Base-by-base conservation (phyloP, 2,329 filamentous ascomycete species). In the Lasiodiplodia theobromae region DNA sequence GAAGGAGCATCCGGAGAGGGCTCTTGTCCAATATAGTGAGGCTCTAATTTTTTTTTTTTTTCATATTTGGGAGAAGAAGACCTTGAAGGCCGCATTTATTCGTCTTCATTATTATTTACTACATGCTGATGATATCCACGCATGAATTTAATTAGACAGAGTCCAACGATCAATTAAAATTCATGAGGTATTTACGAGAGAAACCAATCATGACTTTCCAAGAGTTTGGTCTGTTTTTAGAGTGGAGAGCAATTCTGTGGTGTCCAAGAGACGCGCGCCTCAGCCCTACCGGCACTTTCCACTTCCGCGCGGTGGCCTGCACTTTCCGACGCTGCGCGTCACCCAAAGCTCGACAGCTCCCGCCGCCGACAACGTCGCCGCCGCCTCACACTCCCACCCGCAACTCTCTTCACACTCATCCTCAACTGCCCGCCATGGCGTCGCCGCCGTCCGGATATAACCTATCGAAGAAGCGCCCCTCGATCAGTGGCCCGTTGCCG, bases 401-500 rank as follows among this genome's bases (percentile, higher is more conserved):
- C 37, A 28, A 28, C 63, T 14, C 54, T 69, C 73, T 68, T 70
- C 69, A 66, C 88, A 47, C 28, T 14, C 28, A 11, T 25, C 21
- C n/a, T 11, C 16, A 18, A 14, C 28, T 38, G 60, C n/a, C 14
- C n/a, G 31, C 85, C 84, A 87, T 88, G 72, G 89, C 88, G 56
- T 88, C 88, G 81, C 77, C 84, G 82, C 79, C 90, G 83, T 44
- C 85, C 47, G 77, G 84, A 14, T 81, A 84, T 70, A 81, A 85
- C 18, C 86, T 87, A 28, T 80, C 80, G 74, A 92, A 90, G 79
- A 92, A 91, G 77, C 89, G 90, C 71, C 83, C 85, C 57, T 85
- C 86, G 23, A 80, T 90, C 70, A 82, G 84, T 11, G 83, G 83
- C 44, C 81, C 83, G 56, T 81, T 80, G 2, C 84, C 82, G 0